Evolutionary conservation across 1,284 basidiomycete species (phyloP), one percentile per base, ranked within the genome.

Genomic region (Termitomyces sp.): DNA sequence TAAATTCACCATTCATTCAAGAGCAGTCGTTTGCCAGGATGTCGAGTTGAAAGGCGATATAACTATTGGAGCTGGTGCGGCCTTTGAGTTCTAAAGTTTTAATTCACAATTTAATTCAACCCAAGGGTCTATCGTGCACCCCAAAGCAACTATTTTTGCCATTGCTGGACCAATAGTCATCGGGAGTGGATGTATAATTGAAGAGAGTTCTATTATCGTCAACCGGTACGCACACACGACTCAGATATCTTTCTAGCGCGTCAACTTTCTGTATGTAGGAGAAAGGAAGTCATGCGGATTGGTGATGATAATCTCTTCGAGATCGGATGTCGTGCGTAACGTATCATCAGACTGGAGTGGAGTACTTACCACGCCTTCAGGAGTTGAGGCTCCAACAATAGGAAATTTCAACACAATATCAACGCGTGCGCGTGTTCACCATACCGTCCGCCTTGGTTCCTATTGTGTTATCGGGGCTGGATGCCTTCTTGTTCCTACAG

Each of bases 271-370:
- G 40, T 31, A 26, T 38, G 6, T 62, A 90, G 88, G 62, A 72
- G 82, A 46, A 91, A 89, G 64, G 86, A 88, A 65, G 80, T 88
- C n/a, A 92, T 98, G 86, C 78, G 82, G 17, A 93, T 99, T 50
- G 96, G 96, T 10, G 86, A 95, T 65, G 82, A 89, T 55, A 98
- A 98, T 68, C 75, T 94, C 50, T 96, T 99, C 66, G 92, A 97
- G 73, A 93, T 96, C 48, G 91, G 88, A 9, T 92, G 88, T 69
- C 85, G 92, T 90, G 65, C 62, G 89, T 82, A 48, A 57, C 15
- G 15, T 30, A 50, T 46, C 42, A 45, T 31, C 50, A 31, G 48
- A 30, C 46, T 36, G 19, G 26, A n/a, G 10, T 40, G n/a, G 47
- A 6, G 28, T 19, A 26, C 44, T 47, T 26, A 52, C 53, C 50